Evolutionary conservation across 164 flowering plant genomes (phyloP).

Genomic region (Buxus sempervirens): DNA sequence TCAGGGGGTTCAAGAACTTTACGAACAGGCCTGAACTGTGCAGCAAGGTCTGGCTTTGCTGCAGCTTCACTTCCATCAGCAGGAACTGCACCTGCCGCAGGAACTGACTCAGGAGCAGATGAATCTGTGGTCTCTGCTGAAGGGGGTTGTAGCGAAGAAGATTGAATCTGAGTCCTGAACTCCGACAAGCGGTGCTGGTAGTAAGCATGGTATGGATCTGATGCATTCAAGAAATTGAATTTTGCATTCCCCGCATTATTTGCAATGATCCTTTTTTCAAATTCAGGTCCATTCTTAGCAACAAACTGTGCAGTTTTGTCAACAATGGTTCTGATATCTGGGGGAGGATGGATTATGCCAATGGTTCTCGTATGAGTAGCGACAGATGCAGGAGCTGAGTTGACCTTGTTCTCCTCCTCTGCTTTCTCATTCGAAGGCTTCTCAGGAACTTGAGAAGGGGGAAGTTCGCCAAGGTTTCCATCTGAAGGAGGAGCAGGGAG

Average conservation of each 20-base stretch:
- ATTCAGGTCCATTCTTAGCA: slow-evolving; percentile 91
- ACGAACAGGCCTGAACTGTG: slow-evolving; percentile 56
- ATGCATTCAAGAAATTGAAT: slow-evolving; percentile 36
- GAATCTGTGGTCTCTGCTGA: slow-evolving; percentile 36
- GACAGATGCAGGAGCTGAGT: slow-evolving; percentile 45
- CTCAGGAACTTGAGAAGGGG: slow-evolving; percentile 54
- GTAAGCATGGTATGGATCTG: slow-evolving; percentile 87
- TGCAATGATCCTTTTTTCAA: slow-evolving; percentile 83
- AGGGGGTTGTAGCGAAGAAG: slow-evolving; percentile 40
- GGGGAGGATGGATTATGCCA: slow-evolving; percentile 98
- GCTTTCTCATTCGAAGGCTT: slow-evolving; percentile 27
- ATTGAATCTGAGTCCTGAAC: slow-evolving; percentile 62
- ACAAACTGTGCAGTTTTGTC: slow-evolving; percentile 92
- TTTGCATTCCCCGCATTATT: slow-evolving; percentile 82
- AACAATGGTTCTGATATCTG: slow-evolving; percentile 82
- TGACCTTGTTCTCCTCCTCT: slow-evolving; percentile 32
- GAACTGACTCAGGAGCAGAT: slow-evolving; percentile 28
- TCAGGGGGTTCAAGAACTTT: slow-evolving; percentile 95
- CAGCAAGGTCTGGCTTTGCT: slow-evolving; percentile 51
- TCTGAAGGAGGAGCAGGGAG: slow-evolving; percentile 88
- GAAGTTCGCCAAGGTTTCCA: slow-evolving; percentile 82
- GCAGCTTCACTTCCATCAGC: slow-evolving; percentile 33
- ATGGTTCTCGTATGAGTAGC: slow-evolving; percentile 90
- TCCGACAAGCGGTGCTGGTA: slow-evolving; percentile 88
- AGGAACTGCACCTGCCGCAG: slow-evolving; percentile 14